Conservation (phyloP, 495 filamentous ascomycete species). For the Darksidea phi region DNA sequence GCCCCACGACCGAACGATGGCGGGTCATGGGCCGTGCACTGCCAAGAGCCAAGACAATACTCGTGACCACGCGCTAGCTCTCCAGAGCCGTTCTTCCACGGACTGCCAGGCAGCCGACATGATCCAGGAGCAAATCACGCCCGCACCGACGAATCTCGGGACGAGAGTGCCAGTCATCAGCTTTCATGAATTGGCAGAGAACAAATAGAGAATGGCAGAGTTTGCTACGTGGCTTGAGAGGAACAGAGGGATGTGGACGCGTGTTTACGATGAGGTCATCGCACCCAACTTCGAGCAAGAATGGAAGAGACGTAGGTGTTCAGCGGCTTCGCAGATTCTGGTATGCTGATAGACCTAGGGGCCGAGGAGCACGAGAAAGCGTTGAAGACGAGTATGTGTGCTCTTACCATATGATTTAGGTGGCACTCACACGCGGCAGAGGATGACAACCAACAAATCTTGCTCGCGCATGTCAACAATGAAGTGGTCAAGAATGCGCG, state of each 20-base stretch:
- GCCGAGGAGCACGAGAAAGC: slow-evolving; percentile 26
- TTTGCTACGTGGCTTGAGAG: slow-evolving; percentile 14
- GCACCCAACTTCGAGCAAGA: slow-evolving; percentile 20
- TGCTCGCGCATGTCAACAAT: slow-evolving; percentile 15
- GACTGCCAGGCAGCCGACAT: too few relatives aligned
- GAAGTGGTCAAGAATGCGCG: slow-evolving; percentile 23
- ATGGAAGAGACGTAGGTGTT: slow-evolving; percentile 25
- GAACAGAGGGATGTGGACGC: slow-evolving; percentile 6
- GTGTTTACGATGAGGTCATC: slow-evolving; percentile 24
- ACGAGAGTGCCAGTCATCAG: not conserved
- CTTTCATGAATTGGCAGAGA: too few relatives aligned
- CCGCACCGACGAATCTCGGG: not conserved
- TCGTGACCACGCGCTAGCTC: not conserved
- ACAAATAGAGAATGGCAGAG: slow-evolving; percentile 18
- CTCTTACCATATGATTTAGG: too few relatives aligned
- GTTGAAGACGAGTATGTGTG: slow-evolving; percentile 24
- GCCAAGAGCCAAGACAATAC: not conserved
- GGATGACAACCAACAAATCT: slow-evolving; percentile 27
- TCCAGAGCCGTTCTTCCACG: not conserved
- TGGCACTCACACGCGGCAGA: slow-evolving; percentile 8
- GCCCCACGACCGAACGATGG: not conserved
- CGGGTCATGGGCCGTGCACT: not conserved
- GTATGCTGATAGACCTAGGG: not conserved
- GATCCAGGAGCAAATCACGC: too few relatives aligned
- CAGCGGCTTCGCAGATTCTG: not conserved